Percentiles rank a stretch among this genome's conserved stretches.
phyloP scores from a whole-genome alignment of 139 green algal genomes.

The Tetradesmus lagerheimii region DNA sequence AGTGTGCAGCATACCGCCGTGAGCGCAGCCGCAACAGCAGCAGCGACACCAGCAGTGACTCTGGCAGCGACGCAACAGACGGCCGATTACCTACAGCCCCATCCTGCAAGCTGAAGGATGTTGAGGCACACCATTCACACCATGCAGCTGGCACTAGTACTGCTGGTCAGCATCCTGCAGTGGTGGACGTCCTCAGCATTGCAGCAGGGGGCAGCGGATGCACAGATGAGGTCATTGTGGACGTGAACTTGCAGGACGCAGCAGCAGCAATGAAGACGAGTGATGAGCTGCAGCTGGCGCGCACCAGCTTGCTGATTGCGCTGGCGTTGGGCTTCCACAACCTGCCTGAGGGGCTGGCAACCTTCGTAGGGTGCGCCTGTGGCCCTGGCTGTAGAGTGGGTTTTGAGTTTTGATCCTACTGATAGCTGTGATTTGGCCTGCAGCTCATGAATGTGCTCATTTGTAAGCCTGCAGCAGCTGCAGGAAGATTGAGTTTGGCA shows the following conservation, averaged over 20 bases:
- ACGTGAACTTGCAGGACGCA: background rate
- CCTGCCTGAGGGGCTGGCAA: slow-evolving; percentile 78
- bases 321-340: slow-evolving; percentile 75
- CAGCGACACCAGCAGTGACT: background rate
- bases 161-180: no score
- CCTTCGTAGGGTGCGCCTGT: slow-evolving; percentile 64
- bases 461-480: no score
- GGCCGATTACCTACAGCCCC: no score
- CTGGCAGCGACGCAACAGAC: no score
- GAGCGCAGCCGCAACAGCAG: background rate
- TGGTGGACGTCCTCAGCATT: background rate
- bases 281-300: background rate
- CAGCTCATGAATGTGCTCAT: no score
- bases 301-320: slow-evolving; percentile 57
- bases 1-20: background rate
- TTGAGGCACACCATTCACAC: background rate
- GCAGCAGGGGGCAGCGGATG: background rate
- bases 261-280: background rate
- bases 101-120: background rate
- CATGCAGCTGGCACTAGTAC: background rate
- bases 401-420: background rate
- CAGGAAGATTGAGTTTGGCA: no score
- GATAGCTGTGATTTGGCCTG: background rate
- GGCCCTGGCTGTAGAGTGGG: background rate
- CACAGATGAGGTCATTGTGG: background rate